Evolutionary conservation across 2,329 filamentous ascomycete genomes (phyloP).

Genomic region (Bipolaris zeicola): DNA sequence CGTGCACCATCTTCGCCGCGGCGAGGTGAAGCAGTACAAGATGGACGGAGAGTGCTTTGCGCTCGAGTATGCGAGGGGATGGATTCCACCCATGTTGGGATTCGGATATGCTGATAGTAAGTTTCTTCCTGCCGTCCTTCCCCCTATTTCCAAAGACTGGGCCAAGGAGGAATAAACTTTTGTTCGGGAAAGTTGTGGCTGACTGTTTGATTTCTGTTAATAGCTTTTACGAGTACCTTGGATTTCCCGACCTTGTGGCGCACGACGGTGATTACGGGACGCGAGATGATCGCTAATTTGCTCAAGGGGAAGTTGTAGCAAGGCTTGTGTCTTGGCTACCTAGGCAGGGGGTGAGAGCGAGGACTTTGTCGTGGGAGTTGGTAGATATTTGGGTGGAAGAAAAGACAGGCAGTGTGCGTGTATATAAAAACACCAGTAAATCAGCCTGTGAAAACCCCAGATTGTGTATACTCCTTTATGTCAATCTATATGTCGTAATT

Average conservation of each 20-base stretch:
- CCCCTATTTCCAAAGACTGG: background rate
- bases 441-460: no score
- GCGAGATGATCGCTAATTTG: conserved; percentile 78
- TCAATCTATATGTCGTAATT: background rate
- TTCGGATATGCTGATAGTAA: conserved; percentile 81
- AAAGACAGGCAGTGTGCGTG: no score
- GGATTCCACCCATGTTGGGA: conserved; percentile 91
- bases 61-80: conserved; percentile 82
- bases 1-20: conserved; percentile 74
- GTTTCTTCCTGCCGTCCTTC: conserved; percentile 7
- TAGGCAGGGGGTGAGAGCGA: background rate
- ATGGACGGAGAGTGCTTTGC: conserved; percentile 80
- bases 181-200: background rate
- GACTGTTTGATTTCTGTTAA: background rate
- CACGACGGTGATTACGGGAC: conserved; percentile 74
- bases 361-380: background rate
- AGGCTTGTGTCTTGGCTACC: background rate
- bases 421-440: no score
- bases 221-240: conserved; percentile 73
- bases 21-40: conserved; percentile 79
- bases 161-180: background rate
- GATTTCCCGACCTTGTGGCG: conserved; percentile 85
- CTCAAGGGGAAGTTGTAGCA: conserved; percentile 29
- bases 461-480: background rate
- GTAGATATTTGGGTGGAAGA: background rate